phyloP scores from a whole-genome alignment of 768 basidiomycete genomes.

The Pholiota molesta region DNA sequence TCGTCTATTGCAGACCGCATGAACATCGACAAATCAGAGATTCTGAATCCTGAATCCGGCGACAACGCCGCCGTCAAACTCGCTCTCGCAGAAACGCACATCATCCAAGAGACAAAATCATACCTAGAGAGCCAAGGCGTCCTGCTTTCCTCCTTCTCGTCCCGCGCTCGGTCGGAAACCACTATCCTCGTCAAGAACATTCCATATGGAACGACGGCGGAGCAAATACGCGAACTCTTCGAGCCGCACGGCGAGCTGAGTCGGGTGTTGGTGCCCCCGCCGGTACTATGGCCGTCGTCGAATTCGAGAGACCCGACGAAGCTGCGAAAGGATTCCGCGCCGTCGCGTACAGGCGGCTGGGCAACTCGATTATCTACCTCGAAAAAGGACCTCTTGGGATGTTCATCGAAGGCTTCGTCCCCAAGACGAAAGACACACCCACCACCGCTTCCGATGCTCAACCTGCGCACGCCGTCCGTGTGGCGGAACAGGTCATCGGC shows the following conservation, averaged over 20 bases:
- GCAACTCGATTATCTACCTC: conserved; percentile 88
- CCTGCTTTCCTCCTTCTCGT: conserved; percentile 58
- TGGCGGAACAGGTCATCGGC: conserved; percentile 17
- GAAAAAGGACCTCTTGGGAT: conserved; percentile 90
- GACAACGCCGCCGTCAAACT: conserved; percentile 90
- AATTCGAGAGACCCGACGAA: conserved; percentile 73
- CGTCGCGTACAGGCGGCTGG: conserved; percentile 85
- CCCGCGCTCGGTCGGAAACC: conserved; percentile 68
- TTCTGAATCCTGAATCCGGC: conserved; percentile 79
- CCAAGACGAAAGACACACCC: conserved; percentile 7
- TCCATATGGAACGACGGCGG: conserved; percentile 81
- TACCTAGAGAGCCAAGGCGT: conserved; percentile 85
- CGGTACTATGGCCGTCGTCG: conserved; percentile 91
- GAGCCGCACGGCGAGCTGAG: conserved; percentile 69
- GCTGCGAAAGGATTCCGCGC: conserved; percentile 78
- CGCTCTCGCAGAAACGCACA: conserved; percentile 93
- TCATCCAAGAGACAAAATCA: conserved; percentile 92
- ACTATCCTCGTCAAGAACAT: conserved; percentile 95
- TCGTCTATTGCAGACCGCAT: conserved; percentile 90
- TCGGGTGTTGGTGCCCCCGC: conserved; percentile 87
- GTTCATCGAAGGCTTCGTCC: conserved; percentile 55
- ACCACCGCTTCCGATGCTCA: conserved; percentile 4
- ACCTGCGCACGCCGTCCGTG: conserved; percentile 12
- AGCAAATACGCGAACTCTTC: conserved; percentile 82
- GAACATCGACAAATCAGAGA: conserved; percentile 83